Conservation (phyloP, 805 yeast species). For the Kodamaea hsintzibuensis region DNA sequence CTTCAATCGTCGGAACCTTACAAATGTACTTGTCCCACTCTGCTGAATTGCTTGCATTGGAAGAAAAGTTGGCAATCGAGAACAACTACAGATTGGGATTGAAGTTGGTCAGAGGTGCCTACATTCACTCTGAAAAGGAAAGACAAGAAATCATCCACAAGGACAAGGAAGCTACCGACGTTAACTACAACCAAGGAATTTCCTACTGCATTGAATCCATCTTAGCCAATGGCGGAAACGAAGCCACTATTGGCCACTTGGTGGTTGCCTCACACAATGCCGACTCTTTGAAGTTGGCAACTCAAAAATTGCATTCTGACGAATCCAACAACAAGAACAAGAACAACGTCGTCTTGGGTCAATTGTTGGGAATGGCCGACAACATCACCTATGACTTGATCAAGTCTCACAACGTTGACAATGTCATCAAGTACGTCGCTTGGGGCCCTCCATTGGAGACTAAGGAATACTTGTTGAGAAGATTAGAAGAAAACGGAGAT, state of each 20-base stretch:
- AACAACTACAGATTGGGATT: slow-evolving; percentile 73
- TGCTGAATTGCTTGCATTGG: slow-evolving; percentile 57
- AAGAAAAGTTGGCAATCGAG: slow-evolving; percentile 61
- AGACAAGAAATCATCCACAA: slow-evolving; percentile 67
- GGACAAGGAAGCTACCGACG: slow-evolving; percentile 80
- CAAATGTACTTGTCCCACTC: slow-evolving; percentile 88
- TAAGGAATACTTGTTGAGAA: slow-evolving; percentile 81
- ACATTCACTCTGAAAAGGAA: slow-evolving; percentile 83
- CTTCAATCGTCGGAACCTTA: slow-evolving; percentile 83
- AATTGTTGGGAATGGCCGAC: slow-evolving; percentile 95
- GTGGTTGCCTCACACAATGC: slow-evolving; percentile 91
- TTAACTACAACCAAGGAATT: slow-evolving; percentile 71
- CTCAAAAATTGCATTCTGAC: slow-evolving; percentile 47
- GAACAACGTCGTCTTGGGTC: slow-evolving; percentile 80
- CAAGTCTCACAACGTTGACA: slow-evolving; percentile 59
- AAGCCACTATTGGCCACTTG: slow-evolving; percentile 58
- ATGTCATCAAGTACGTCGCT: slow-evolving; percentile 90
- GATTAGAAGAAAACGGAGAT: slow-evolving; percentile 95
- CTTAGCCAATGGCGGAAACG: slow-evolving; percentile 40
- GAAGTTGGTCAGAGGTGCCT: slow-evolving; percentile 94
- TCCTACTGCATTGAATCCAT: slow-evolving; percentile 60
- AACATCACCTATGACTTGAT: slow-evolving; percentile 77
- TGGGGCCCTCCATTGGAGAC: slow-evolving; percentile 98
- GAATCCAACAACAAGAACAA: slow-evolving; percentile 20
- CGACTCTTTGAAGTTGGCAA: slow-evolving; percentile 72